Percentiles rank a stretch among this genome's conserved stretches.
Evolutionary conservation across 257 asterid species (phyloP).

Genomic region (Vinca minor): DNA sequence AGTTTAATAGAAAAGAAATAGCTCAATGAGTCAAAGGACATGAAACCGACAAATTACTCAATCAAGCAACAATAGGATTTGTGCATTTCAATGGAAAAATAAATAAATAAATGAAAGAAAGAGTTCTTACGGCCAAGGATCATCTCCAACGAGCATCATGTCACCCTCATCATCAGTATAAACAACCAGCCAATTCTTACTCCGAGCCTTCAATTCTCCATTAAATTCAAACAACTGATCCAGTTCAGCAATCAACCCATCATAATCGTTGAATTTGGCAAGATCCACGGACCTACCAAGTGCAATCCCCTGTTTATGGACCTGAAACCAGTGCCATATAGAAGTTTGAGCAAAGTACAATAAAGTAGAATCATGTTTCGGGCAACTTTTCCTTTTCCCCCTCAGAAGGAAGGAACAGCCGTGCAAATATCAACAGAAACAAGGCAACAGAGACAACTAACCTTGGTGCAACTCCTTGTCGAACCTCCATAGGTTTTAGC

Average conservation of each 20-base stretch:
- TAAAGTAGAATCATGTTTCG: background rate
- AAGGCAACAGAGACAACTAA: slow-evolving; percentile 9
- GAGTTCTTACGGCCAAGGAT: slow-evolving; percentile 90
- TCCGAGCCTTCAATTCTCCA: slow-evolving; percentile 64
- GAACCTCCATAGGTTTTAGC: slow-evolving; percentile 52
- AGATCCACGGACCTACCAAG: slow-evolving; percentile 98
- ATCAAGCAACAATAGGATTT: background rate
- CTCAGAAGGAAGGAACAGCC: no score
- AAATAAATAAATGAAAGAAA: background rate
- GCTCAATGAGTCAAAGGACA: background rate
- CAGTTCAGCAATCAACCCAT: slow-evolving; percentile 62
- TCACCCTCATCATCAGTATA: slow-evolving; percentile 96
- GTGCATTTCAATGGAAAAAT: background rate
- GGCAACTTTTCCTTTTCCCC: background rate
- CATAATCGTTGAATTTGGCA: slow-evolving; percentile 63
- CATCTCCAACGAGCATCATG: slow-evolving; percentile 99
- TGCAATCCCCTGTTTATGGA: slow-evolving; percentile 88
- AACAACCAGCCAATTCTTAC: slow-evolving; percentile 82
- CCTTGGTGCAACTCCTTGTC: slow-evolving; percentile 96
- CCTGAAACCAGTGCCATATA: slow-evolving; percentile 36
- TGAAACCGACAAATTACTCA: background rate
- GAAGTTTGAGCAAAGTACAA: background rate
- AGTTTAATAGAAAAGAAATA: slow-evolving; percentile 4
- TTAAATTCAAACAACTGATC: slow-evolving; percentile 73
- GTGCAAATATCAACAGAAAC: background rate